phyloP scores from a whole-genome alignment of 1,139 yeast genomes.

The Nakaseomyces glabratus region DNA sequence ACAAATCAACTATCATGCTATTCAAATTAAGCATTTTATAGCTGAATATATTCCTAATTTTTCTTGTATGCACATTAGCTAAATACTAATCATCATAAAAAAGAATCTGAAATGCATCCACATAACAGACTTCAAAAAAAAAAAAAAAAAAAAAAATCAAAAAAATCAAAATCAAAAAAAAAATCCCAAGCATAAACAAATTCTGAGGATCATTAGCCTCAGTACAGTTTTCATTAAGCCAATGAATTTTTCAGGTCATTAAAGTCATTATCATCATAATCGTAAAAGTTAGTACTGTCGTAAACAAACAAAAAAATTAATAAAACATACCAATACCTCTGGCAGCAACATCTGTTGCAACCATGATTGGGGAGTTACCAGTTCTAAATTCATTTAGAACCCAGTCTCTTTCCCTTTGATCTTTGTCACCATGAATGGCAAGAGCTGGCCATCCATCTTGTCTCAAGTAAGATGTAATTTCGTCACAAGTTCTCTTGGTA shows the following conservation, averaged over 20 bases:
- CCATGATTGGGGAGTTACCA: conserved; percentile 94
- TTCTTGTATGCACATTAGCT: too few species aligned
- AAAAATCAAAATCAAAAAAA: too few species aligned
- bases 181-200: too few species aligned
- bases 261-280: background rate
- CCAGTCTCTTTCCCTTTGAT: conserved; percentile 98
- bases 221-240: too few species aligned
- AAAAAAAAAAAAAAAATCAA: too few species aligned
- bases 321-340: conserved; percentile 96
- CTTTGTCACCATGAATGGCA: conserved; percentile 98
- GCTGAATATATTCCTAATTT: too few species aligned
- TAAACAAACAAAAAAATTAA: conserved; percentile 26
- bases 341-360: conserved; percentile 99
- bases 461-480: conserved; percentile 81
- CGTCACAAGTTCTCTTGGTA: conserved; percentile 96
- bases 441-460: conserved; percentile 98
- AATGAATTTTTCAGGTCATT: background rate
- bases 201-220: too few species aligned
- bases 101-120: too few species aligned
- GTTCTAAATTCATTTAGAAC: conserved; percentile 84
- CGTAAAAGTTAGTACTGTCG: conserved; percentile 12
- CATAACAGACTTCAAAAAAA: too few species aligned
- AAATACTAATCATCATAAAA: too few species aligned
- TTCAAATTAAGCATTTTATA: too few species aligned
- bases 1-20: too few species aligned